Conservation (phyloP, 345 rosid genomes). For the Citrus reticulata region DNA sequence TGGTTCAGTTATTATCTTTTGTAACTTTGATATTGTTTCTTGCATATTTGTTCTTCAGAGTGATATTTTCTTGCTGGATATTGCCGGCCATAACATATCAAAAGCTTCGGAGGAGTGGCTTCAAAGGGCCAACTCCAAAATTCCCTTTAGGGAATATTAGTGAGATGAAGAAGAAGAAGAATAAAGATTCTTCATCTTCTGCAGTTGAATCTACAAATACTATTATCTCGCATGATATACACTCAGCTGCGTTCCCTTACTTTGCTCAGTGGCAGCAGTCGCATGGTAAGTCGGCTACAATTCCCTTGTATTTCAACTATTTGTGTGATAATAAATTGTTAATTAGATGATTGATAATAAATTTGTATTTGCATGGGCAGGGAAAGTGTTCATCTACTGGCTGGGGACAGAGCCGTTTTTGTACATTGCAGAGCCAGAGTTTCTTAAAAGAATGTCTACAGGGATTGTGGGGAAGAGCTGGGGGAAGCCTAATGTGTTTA, state of each 20-base stretch:
- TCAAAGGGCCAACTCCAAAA: slow-evolving; percentile 68
- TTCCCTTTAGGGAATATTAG: slow-evolving; percentile 78
- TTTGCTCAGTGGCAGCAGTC: slow-evolving; percentile 75
- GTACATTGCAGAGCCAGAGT: slow-evolving; percentile 85
- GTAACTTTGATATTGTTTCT: slow-evolving; percentile 19
- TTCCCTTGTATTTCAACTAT: too few species aligned
- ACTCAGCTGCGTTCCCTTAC: slow-evolving; percentile 72
- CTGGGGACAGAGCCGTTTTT: slow-evolving; percentile 90
- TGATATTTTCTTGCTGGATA: slow-evolving; percentile 61
- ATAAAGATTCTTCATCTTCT: slow-evolving; percentile 7
- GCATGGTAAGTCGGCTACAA: slow-evolving; percentile 39
- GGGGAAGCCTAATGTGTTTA: slow-evolving; percentile 90
- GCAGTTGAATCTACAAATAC: slow-evolving; percentile 10
- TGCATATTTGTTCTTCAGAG: slow-evolving; percentile 30
- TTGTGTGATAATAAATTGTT: too few species aligned
- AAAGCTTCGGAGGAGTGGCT: slow-evolving; percentile 63
- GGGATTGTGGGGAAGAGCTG: slow-evolving; percentile 91
- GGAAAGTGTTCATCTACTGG: slow-evolving; percentile 93
- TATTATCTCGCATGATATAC: slow-evolving; percentile 68
- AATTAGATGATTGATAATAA: too few species aligned
- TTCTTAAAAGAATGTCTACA: slow-evolving; percentile 62
- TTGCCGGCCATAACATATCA: slow-evolving; percentile 42
- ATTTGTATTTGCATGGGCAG: slow-evolving; percentile 30
- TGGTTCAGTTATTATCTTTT: slow-evolving; percentile 18
- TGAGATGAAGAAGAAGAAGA: slow-evolving; percentile 44